phyloP scores from a whole-genome alignment of 768 basidiomycete genomes.

The Boletus vinaceobasis region DNA sequence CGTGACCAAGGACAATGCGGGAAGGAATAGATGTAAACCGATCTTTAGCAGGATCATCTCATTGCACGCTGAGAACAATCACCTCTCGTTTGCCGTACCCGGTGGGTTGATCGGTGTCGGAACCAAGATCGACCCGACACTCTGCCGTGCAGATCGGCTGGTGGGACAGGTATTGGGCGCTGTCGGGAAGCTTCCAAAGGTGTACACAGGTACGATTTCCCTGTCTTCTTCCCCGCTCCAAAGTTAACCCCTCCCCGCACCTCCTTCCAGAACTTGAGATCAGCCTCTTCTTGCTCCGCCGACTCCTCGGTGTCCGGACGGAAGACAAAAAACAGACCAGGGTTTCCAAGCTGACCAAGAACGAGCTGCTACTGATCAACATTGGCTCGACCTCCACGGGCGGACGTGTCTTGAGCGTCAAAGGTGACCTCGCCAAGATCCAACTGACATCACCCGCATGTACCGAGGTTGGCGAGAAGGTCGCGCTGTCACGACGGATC shows the following conservation, averaged over 20 bases:
- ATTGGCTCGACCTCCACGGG: slow-evolving; percentile 98
- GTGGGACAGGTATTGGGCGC: slow-evolving; percentile 96
- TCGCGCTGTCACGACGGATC: slow-evolving; percentile 89
- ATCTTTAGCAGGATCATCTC: slow-evolving; percentile 91
- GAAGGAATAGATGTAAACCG: slow-evolving; percentile 87
- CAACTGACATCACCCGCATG: slow-evolving; percentile 93
- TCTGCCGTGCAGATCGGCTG: slow-evolving; percentile 94
- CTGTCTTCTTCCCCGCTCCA: neutral
- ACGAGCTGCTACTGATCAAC: slow-evolving; percentile 92
- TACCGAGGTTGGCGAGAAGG: slow-evolving; percentile 96
- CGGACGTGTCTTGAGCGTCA: slow-evolving; percentile 90
- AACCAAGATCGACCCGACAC: slow-evolving; percentile 91
- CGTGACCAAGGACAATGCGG: slow-evolving; percentile 90
- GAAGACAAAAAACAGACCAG: slow-evolving; percentile 99
- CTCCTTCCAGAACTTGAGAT: slow-evolving; percentile 73
- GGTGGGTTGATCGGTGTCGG: slow-evolving; percentile 99
- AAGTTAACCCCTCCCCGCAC: too few species aligned
- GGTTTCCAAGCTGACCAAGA: slow-evolving; percentile 86
- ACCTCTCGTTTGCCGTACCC: slow-evolving; percentile 92
- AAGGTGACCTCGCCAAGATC: slow-evolving; percentile 93
- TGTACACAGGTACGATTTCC: slow-evolving; percentile 68
- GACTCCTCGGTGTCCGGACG: slow-evolving; percentile 95
- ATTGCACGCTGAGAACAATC: slow-evolving; percentile 92
- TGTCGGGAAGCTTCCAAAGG: slow-evolving; percentile 89
- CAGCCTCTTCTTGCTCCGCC: slow-evolving; percentile 89